Evolutionary conservation across 2,329 filamentous ascomycete genomes (phyloP), one percentile per base, ranked within the genome.

Genomic region (Pestalotiopsis sp.): DNA sequence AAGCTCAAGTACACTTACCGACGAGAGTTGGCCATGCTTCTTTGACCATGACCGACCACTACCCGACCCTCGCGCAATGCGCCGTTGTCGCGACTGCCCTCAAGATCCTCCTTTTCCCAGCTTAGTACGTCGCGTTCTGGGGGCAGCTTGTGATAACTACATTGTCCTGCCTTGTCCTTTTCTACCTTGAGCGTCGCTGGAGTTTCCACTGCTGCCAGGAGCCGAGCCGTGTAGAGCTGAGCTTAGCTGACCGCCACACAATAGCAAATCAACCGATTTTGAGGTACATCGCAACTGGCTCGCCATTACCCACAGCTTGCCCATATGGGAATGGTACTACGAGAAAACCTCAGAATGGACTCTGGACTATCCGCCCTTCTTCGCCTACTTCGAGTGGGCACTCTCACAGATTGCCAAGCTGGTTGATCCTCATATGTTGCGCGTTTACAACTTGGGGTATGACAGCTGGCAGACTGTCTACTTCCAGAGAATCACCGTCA

Each of bases 301-400:
- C 55, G 96, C 96, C 71, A 94, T 98, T 74, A 98, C 96, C 4
- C 87, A 97, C 81, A 97, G 93, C 70, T 87, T 98, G 23, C 93
- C 95, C 3, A 82, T 95, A 64, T 90, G 92, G 80, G 86, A 97
- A 74, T 99, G 96, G 96, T 99, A 99, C 82, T 95, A 92, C 78
- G 96, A 99, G 86, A 92, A 95, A 83, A 97, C 95, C 2, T 99
- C 96, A 69, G 94, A 98, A 93, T 99, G 96, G 96, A 99, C 96
- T 0, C 91, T 99, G 77, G 96, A 99, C 83, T 99, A 99, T 79
- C 96, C 96, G 39, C 96, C 96, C 7, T 98, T 98, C 83, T 99
- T 99, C 78, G 96, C 96, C 74, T 95, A 93, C 79, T 98, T 98
- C 82, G 96, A 99, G 86, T 98, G 94, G 94, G 79, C 90, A 59